Evolutionary conservation across 2,329 filamentous ascomycete genomes (phyloP).

Genomic region (Epichloe uncinata): DNA sequence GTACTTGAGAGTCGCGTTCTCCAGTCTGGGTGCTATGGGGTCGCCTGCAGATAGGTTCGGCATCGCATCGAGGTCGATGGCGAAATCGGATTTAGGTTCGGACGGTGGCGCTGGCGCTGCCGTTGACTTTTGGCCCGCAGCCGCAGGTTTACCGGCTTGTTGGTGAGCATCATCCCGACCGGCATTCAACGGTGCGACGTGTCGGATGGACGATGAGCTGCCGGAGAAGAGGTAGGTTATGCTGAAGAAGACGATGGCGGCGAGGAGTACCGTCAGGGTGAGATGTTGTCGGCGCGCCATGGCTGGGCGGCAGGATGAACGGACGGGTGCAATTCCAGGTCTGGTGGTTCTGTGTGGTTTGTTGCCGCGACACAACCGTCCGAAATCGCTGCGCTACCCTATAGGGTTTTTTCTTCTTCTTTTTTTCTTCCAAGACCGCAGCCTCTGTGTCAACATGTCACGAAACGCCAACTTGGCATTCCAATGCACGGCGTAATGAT

Average conservation of each 20-base stretch:
- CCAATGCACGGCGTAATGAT: background rate
- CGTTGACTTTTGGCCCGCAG: background rate
- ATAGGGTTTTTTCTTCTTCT: too few relatives aligned
- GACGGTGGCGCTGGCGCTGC: slow-evolving; percentile 3
- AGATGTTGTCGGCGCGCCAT: slow-evolving; percentile 44
- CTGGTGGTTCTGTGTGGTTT: background rate
- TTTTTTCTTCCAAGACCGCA: too few relatives aligned
- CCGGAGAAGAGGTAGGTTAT: slow-evolving; percentile 47
- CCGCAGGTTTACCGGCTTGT: background rate
- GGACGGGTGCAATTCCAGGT: background rate
- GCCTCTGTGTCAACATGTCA: background rate
- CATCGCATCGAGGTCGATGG: slow-evolving; percentile 28
- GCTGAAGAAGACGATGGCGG: slow-evolving; percentile 41
- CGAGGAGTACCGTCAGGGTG: slow-evolving; percentile 38
- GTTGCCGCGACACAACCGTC: too few relatives aligned
- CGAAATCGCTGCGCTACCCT: too few relatives aligned
- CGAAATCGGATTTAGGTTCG: slow-evolving; percentile 16
- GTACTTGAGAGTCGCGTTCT: slow-evolving; percentile 70
- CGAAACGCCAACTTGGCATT: background rate
- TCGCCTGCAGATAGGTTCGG: slow-evolving; percentile 47
- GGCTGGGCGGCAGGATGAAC: background rate
- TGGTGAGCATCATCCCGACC: background rate
- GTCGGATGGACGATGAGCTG: slow-evolving; percentile 4
- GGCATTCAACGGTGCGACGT: slow-evolving; percentile 8
- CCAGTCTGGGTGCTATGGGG: slow-evolving; percentile 67